Base-by-base conservation (phyloP, 2,329 filamentous ascomycete species). In the Purpureocillium lavendulum region DNA sequence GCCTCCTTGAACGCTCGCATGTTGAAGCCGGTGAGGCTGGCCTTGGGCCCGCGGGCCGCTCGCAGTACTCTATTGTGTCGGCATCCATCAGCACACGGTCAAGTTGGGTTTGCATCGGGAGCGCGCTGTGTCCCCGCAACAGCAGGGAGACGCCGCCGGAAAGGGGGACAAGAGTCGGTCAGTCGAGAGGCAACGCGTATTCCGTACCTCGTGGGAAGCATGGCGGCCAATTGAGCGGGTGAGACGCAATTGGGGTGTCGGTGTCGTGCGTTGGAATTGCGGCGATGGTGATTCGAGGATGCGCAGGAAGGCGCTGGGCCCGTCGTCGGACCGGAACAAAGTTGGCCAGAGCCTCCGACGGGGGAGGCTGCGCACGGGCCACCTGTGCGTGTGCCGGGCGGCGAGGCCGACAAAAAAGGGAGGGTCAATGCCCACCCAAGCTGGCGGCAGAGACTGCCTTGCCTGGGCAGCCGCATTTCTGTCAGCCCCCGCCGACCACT, bases 11-110 rank as follows among this genome's bases (percentile, higher is more conserved):
- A 82, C 65, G 86, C 84, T 61, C 78, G 79, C 56, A 87, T 75
- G 70, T 92, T 83, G 75, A 97, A 97, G 67, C 90, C 90, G 55
- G 90, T 96, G 65, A 94, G 78, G 74, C 87, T 88, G 59, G 77
- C 73, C 69, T 75, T 74, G 53, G 64, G 62, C 57, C 66, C 65
- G 57, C 68, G 61, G 57, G 70, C 67, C 56, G 70, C 68, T 57
- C 73, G 66, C 62, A 76, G 65, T 62, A 61, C 53, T 57, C 64
- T 67, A 47, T 43, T 44, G 28, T 14, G 12, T 40, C 38, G 44
- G 5, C 29, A 13, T 30, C 29, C 21, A 12, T 30, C 12, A 30
- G 29, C 12, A 26, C 6, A 30, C n/a, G 11, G 6, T 30, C 29
- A 30, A 30, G n/a, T 30, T 55, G 30, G 53, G 50, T 39, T 35